Conservation (phyloP, 1,139 yeast species). For the Debaryomyces robertsiae region DNA sequence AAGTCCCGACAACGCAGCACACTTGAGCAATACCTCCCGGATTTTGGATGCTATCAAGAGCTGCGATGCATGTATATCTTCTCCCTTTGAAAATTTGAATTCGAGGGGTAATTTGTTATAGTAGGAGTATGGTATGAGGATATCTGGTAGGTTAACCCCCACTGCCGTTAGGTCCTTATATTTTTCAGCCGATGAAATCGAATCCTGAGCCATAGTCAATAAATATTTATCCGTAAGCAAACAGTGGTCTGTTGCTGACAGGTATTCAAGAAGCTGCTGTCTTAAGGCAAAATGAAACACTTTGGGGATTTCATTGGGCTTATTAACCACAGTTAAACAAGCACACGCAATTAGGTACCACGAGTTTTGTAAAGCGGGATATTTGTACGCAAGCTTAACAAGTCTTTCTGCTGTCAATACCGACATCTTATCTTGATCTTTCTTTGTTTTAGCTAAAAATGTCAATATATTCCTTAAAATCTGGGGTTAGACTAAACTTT, state of each 20-base stretch:
- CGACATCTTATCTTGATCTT: constrained; percentile 6
- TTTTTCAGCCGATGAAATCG: constrained; percentile 41
- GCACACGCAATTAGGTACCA: constrained; percentile 85
- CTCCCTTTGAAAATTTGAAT: constrained; percentile 34
- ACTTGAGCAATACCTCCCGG: constrained; percentile 76
- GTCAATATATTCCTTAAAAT: neutral
- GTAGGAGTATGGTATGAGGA: constrained; percentile 44
- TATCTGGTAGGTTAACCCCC: constrained; percentile 48
- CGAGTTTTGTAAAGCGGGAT: constrained; percentile 42
- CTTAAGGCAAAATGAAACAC: constrained; percentile 74
- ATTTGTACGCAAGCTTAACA: constrained; percentile 57
- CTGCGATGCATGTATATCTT: constrained; percentile 43
- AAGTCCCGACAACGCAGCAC: constrained; percentile 77
- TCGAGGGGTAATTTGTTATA: constrained; percentile 42
- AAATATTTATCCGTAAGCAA: constrained; percentile 35
- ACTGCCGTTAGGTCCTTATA: constrained; percentile 45
- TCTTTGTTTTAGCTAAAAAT: neutral
- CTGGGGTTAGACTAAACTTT: constrained; percentile 5
- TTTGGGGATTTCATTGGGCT: constrained; percentile 77
- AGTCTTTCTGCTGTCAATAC: constrained; percentile 65
- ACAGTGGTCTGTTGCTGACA: constrained; percentile 22
- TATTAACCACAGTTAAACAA: constrained; percentile 77
- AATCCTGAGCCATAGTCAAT: constrained; percentile 41
- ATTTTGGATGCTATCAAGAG: constrained; percentile 54
- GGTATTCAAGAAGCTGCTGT: constrained; percentile 43